Conservation (phyloP, 1,139 yeast genomes). For the Meyerozyma sp. region DNA sequence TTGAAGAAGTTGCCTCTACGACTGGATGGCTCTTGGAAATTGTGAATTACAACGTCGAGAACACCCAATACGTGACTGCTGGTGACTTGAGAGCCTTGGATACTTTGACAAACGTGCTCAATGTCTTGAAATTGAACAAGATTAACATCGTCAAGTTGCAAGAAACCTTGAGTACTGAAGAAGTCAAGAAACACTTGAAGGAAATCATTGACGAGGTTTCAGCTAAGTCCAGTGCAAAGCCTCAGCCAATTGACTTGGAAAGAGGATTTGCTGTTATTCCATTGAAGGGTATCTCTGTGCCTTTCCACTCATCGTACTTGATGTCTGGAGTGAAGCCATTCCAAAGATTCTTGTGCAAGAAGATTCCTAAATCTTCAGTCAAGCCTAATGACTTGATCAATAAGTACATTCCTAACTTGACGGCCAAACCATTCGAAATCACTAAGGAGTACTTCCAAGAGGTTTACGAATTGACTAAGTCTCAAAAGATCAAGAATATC, state of each 20-base stretch:
- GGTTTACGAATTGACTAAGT: constrained; percentile 85
- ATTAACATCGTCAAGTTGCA: constrained; percentile 87
- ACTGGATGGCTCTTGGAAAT: constrained; percentile 95
- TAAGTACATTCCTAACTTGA: constrained; percentile 96
- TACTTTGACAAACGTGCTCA: constrained; percentile 86
- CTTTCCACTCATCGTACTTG: constrained; percentile 97
- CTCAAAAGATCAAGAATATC: constrained; percentile 84
- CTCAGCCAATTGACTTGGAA: constrained; percentile 94
- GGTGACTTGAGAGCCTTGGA: constrained; percentile 97
- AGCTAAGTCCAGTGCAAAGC: constrained; percentile 74
- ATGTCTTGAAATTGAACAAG: constrained; percentile 88
- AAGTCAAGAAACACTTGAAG: constrained; percentile 78
- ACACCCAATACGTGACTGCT: constrained; percentile 96
- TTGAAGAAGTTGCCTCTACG: constrained; percentile 75
- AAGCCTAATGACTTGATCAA: constrained; percentile 91
- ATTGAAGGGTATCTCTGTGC: constrained; percentile 96
- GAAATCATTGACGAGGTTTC: constrained; percentile 87
- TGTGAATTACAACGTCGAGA: constrained; percentile 97
- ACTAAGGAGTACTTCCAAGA: constrained; percentile 96
- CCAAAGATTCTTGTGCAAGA: constrained; percentile 95
- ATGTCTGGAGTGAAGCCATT: constrained; percentile 98
- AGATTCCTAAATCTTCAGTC: constrained; percentile 90
- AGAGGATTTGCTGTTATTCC: constrained; percentile 99
- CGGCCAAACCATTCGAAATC: constrained; percentile 94
- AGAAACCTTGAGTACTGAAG: constrained; percentile 74